Evolutionary conservation across 768 basidiomycete species (phyloP).

Genomic region (Termitomyces sp.): DNA sequence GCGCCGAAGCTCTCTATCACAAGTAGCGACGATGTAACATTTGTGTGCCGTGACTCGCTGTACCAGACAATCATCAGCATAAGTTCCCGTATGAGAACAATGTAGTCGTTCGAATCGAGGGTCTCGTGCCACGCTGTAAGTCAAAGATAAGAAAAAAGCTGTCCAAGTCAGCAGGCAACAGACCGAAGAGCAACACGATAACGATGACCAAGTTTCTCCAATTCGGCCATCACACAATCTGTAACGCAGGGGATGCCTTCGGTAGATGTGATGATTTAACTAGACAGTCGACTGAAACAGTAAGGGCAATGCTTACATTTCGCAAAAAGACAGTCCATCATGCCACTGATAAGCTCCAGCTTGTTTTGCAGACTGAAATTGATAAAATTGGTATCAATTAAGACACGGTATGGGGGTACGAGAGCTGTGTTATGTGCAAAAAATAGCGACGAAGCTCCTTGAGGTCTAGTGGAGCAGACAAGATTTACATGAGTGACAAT

Average conservation of each 20-base stretch:
- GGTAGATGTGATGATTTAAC: conserved; percentile 1
- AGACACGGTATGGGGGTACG: conserved; percentile 93
- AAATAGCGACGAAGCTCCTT: conserved; percentile 89
- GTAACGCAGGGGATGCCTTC: conserved; percentile 99
- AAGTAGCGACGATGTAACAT: conserved; percentile 97
- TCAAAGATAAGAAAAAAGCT: conserved; percentile 5
- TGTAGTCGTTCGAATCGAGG: conserved; percentile 92
- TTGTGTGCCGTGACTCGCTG: conserved; percentile 93
- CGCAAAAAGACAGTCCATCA: conserved; percentile 99
- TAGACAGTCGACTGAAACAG: background rate
- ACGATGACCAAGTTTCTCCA: conserved; percentile 95
- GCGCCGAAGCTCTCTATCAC: conserved; percentile 90
- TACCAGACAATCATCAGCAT: conserved; percentile 97
- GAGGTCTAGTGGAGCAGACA: conserved; percentile 45
- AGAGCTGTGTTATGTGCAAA: conserved; percentile 93
- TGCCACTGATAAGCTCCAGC: conserved; percentile 90
- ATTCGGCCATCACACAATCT: conserved; percentile 97
- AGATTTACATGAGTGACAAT: background rate
- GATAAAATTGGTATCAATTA: conserved; percentile 99
- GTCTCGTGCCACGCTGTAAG: conserved; percentile 87
- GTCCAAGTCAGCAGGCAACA: conserved; percentile 20
- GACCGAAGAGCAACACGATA: conserved; percentile 93
- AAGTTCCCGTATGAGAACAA: conserved; percentile 94
- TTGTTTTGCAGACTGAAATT: conserved; percentile 99
- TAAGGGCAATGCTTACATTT: conserved; percentile 58